Conservation (phyloP, 2,329 filamentous ascomycete genomes). For the Cercospora sesami region DNA sequence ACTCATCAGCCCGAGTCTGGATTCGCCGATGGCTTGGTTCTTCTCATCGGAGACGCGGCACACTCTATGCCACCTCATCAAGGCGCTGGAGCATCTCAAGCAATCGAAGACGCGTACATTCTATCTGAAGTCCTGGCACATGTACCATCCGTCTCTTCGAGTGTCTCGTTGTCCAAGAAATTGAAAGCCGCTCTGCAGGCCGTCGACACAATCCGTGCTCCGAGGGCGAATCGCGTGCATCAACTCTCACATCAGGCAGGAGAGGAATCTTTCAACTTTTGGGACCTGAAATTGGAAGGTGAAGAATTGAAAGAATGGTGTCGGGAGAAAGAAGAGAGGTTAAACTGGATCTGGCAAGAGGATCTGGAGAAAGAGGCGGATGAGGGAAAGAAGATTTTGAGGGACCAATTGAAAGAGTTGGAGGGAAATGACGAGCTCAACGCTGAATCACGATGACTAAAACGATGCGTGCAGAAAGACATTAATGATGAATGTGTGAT, state of each 20-base stretch:
- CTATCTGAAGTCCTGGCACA: slow-evolving; percentile 27
- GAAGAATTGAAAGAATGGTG: slow-evolving; percentile 27
- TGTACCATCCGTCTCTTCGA: background rate
- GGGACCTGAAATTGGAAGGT: slow-evolving; percentile 22
- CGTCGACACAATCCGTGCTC: slow-evolving; percentile 24
- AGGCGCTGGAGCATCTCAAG: slow-evolving; percentile 58
- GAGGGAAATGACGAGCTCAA: background rate
- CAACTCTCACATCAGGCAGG: slow-evolving; percentile 25
- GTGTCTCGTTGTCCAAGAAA: background rate
- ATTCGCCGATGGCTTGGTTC: slow-evolving; percentile 49
- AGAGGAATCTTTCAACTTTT: slow-evolving; percentile 22
- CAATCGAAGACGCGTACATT: slow-evolving; percentile 57
- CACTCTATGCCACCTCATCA: slow-evolving; percentile 68
- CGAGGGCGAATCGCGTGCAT: slow-evolving; percentile 25
- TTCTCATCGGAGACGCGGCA: slow-evolving; percentile 65
- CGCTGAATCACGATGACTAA: background rate
- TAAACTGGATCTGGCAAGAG: slow-evolving; percentile 32
- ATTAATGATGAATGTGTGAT: background rate
- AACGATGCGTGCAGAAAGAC: background rate
- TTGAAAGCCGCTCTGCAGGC: slow-evolving; percentile 26
- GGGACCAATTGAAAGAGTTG: background rate
- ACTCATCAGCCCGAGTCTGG: slow-evolving; percentile 23
- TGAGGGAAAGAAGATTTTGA: slow-evolving; percentile 19
- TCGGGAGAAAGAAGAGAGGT: slow-evolving; percentile 18
- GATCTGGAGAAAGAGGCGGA: slow-evolving; percentile 30